Conservation (phyloP, 805 yeast species). For the Ogataea allantospora region DNA sequence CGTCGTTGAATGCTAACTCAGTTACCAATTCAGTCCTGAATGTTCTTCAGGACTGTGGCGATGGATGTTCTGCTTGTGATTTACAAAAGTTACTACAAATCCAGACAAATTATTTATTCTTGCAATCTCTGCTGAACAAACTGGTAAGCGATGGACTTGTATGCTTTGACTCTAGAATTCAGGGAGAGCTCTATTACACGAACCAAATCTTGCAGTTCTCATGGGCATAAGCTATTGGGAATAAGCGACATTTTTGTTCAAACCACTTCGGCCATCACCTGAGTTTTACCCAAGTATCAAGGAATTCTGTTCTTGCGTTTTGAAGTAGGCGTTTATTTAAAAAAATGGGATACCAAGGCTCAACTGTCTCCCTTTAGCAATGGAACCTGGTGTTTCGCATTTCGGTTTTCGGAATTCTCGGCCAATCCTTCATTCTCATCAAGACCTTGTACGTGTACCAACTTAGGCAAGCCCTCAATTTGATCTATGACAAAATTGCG, state of each 20-base stretch:
- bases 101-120: conserved; percentile 2
- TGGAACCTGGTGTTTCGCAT: neutral
- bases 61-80: conserved; percentile 31
- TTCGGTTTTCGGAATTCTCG: neutral
- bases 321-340: too few relatives aligned
- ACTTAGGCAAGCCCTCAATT: conserved; percentile 68
- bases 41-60: conserved; percentile 13
- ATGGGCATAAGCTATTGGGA: neutral
- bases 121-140: conserved; percentile 4
- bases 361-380: neutral
- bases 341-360: too few relatives aligned
- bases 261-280: too few relatives aligned
- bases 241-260: too few relatives aligned
- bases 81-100: conserved; percentile 19
- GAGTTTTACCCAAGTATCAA: too few relatives aligned
- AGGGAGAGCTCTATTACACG: conserved; percentile 5
- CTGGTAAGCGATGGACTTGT: conserved; percentile 1
- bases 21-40: conserved; percentile 24
- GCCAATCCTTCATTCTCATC: conserved; percentile 6
- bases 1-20: conserved; percentile 22
- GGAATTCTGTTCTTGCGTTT: neutral
- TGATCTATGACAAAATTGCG: conserved; percentile 75
- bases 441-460: conserved; percentile 26
- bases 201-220: neutral
- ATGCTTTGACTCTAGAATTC: conserved; percentile 2